A percentile compares a stretch with the other conserved stretches of the same genome.
Evolutionary conservation across 345 rosid genomes (phyloP).

Genomic region (Triadica sebifera): DNA sequence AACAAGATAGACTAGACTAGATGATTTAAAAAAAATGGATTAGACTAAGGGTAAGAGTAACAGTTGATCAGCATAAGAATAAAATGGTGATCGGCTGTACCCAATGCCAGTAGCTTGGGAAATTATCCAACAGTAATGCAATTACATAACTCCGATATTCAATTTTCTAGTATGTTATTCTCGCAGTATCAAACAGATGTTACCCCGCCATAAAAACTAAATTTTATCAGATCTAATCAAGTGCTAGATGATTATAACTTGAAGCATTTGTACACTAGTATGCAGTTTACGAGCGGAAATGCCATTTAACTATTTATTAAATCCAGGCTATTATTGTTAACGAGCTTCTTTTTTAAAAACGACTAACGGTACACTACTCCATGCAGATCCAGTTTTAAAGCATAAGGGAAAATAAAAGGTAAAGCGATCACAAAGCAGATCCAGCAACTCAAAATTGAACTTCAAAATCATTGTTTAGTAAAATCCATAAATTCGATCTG

Average conservation of each 20-base stretch:
- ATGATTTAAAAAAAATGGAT: not conserved
- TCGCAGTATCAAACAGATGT: not conserved
- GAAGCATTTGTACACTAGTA: not conserved
- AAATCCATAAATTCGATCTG: not conserved
- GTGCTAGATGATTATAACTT: not conserved
- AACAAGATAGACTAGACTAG: not conserved
- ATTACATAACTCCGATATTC: not conserved
- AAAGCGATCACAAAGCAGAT: slow-evolving; percentile 10
- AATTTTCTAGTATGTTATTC: not conserved
- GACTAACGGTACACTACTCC: not conserved
- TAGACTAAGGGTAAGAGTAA: not conserved
- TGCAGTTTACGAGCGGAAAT: not conserved
- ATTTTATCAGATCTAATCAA: not conserved
- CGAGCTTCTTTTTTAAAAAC: not conserved
- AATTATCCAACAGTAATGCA: not conserved
- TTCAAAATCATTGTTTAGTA: not conserved
- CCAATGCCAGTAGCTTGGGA: not conserved
- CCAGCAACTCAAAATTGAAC: not conserved
- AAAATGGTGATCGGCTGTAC: not conserved
- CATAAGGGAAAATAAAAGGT: not conserved
- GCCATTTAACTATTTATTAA: not conserved
- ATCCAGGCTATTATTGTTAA: too few species aligned
- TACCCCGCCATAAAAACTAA: not conserved
- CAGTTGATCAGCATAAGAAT: not conserved
- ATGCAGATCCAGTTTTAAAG: not conserved